A percentile compares a stretch with the other conserved stretches of the same genome.
These are phyloP conservation scores for Podaxis pistillaris DNA, from an alignment of 768 basidiomycete genomes.

Conservation along the genomic window DNA sequence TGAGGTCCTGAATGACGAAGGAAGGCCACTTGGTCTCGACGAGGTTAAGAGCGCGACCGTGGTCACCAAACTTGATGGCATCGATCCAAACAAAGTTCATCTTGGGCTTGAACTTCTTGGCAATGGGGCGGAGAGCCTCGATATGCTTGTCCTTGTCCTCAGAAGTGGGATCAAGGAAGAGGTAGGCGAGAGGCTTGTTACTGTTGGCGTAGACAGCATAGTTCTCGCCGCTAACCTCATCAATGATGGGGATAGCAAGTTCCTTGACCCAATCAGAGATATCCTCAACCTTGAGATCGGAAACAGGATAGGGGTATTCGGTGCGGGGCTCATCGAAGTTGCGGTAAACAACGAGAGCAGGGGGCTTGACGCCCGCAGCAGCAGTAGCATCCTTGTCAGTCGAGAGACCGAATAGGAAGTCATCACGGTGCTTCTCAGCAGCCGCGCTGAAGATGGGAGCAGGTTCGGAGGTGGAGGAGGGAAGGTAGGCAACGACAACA, in stretches of 20 bases:
- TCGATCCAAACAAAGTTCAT: conserved; percentile 99
- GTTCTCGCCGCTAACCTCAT: conserved; percentile 93
- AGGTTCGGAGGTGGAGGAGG: conserved; percentile 68
- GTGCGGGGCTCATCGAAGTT: conserved; percentile 81
- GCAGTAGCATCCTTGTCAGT: conserved; percentile 69
- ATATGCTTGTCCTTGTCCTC: conserved; percentile 65
- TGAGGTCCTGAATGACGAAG: conserved; percentile 89
- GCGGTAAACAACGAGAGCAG: conserved; percentile 91
- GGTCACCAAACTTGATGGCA: conserved; percentile 91
- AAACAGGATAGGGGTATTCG: conserved; percentile 63
- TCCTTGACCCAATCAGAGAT: conserved; percentile 78
- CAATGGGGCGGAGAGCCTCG: conserved; percentile 70
- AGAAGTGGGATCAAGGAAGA: conserved; percentile 84
- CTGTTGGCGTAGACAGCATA: conserved; percentile 82
- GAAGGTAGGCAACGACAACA: conserved; percentile 83
- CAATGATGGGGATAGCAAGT: conserved; percentile 84
- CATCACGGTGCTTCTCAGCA: conserved; percentile 88
- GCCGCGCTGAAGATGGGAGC: conserved; percentile 72
- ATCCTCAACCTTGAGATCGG: conserved; percentile 54
- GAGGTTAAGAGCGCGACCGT: conserved; percentile 93
- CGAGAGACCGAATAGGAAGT: conserved; percentile 87
- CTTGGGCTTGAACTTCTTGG: conserved; percentile 78
- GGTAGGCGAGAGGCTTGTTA: conserved; percentile 86
- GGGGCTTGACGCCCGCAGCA: conserved; percentile 72
- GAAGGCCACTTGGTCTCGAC: conserved; percentile 84